A percentile compares a stretch with the other conserved stretches of the same genome.
Evolutionary conservation across 495 filamentous ascomycete species (phyloP).

Genomic region (Hyaloscypha bicolor): DNA sequence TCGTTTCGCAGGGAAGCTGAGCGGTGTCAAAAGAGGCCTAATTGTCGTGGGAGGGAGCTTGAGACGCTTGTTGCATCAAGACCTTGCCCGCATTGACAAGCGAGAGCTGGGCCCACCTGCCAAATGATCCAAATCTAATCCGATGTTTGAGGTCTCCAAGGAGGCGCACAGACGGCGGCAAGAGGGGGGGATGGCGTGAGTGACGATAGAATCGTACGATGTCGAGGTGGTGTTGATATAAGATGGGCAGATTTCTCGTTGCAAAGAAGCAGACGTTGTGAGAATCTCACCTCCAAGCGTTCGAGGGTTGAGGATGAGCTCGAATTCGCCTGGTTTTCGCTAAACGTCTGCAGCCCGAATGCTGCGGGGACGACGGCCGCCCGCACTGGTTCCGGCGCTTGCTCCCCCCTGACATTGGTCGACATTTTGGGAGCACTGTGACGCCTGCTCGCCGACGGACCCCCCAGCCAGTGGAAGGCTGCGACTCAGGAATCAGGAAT

Average conservation of each 20-base stretch:
- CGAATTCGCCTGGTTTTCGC: slow-evolving; percentile 2
- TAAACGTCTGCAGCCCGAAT: background rate
- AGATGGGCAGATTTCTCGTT: slow-evolving; percentile 9
- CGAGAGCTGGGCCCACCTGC: slow-evolving; percentile 13
- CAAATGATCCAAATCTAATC: slow-evolving; percentile 18
- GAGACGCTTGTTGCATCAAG: slow-evolving; percentile 29
- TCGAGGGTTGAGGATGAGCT: background rate
- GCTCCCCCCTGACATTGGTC: slow-evolving; percentile 23
- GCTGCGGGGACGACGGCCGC: slow-evolving; percentile 15
- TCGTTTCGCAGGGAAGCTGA: slow-evolving; percentile 24
- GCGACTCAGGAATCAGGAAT: too few relatives aligned
- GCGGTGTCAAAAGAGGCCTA: slow-evolving; percentile 24
- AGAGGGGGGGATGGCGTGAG: background rate
- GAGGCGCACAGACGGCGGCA: background rate
- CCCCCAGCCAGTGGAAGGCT: background rate
- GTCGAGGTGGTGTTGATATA: background rate
- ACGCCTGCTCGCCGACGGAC: background rate
- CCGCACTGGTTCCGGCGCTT: slow-evolving; percentile 22
- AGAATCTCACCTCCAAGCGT: background rate
- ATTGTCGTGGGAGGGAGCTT: slow-evolving; percentile 7
- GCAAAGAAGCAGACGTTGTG: background rate
- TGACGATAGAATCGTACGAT: slow-evolving; percentile 1
- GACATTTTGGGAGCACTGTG: background rate
- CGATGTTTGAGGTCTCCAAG: slow-evolving; percentile 19
- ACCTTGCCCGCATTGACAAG: slow-evolving; percentile 24